Conservation (phyloP, 75 land plant genomes). For the Sequoiadendron giganteum region DNA sequence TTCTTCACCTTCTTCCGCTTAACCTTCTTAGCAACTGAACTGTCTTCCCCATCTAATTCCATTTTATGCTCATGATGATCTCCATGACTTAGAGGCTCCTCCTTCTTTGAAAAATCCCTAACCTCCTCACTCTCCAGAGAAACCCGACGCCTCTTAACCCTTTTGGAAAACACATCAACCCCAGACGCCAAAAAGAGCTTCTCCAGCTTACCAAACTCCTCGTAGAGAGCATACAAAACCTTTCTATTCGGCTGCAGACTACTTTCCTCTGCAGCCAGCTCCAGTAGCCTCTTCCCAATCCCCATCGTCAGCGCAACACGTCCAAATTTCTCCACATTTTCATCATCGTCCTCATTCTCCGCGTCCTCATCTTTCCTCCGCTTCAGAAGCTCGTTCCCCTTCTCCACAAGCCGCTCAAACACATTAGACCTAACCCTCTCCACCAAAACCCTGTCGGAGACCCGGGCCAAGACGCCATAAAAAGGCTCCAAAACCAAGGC, state of each 20-base stretch:
- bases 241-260: constrained; percentile 84
- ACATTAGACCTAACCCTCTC: constrained; percentile 52
- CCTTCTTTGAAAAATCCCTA: constrained; percentile 12
- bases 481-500: constrained; percentile 58
- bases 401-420: constrained; percentile 58
- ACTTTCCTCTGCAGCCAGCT: constrained; percentile 56
- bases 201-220: constrained; percentile 70
- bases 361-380: constrained; percentile 21
- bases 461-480: constrained; percentile 30
- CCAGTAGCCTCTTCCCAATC: constrained; percentile 49
- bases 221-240: constrained; percentile 57
- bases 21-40: neutral
- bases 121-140: neutral
- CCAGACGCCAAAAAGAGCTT: constrained; percentile 42
- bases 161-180: constrained; percentile 14
- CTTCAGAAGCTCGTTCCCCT: constrained; percentile 36
- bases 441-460: constrained; percentile 62
- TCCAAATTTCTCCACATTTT: constrained; percentile 44
- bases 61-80: neutral
- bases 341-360: constrained; percentile 23
- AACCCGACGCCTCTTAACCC: constrained; percentile 1
- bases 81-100: neutral
- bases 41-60: constrained; percentile 9
- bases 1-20: constrained; percentile 17
- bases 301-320: constrained; percentile 35